Conservation (phyloP, 257 asterid genomes). For the Solanum medicagineum region DNA sequence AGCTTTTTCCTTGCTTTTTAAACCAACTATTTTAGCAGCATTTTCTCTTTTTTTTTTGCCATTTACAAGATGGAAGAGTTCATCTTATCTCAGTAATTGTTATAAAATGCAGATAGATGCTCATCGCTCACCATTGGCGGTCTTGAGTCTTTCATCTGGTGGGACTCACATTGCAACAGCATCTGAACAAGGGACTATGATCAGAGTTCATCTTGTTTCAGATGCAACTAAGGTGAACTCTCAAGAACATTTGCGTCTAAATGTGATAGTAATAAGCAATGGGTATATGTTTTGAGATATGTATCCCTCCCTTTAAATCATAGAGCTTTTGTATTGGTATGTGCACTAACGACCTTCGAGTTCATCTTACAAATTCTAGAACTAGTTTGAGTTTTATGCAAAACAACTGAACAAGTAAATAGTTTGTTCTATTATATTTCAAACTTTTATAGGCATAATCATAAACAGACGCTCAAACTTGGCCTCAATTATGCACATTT, state of each 20-base stretch:
- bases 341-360: not conserved
- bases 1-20: not conserved
- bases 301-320: not conserved
- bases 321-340: not conserved
- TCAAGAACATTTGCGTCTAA: not conserved
- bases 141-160: slow-evolving; percentile 71
- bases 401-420: not conserved
- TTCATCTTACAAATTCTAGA: not conserved
- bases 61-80: not conserved
- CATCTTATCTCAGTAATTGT: not conserved
- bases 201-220: slow-evolving; percentile 82
- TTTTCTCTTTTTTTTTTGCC: not conserved
- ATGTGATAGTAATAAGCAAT: not conserved
- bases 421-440: not conserved
- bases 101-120: slow-evolving; percentile 74
- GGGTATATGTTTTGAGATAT: not conserved
- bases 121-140: slow-evolving; percentile 81
- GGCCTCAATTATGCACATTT: too few relatives aligned
- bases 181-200: slow-evolving; percentile 88
- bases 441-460: too few relatives aligned
- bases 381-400: not conserved
- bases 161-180: slow-evolving; percentile 85
- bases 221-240: slow-evolving; percentile 77
- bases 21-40: not conserved
- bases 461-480: too few relatives aligned